Percentiles rank a stretch among this genome's conserved stretches.
Conservation (phyloP, 2,329 filamentous ascomycete species). For the Emericellopsis cladophorae region DNA sequence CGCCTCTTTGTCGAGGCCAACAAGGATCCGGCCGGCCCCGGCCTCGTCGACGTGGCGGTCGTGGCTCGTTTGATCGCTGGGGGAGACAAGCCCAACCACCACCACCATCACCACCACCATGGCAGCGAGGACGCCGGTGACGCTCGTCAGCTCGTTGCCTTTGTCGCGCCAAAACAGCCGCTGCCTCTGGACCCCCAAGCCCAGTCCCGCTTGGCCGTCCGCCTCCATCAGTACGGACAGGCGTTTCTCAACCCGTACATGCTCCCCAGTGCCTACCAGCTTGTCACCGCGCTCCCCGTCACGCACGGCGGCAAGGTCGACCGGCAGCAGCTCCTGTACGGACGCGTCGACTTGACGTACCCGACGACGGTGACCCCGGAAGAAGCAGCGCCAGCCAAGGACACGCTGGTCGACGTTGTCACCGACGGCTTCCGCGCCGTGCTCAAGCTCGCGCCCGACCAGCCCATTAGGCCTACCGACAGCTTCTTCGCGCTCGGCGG, state of each 20-base stretch:
- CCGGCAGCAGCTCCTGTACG: background rate
- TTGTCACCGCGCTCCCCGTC: background rate
- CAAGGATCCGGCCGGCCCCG: background rate
- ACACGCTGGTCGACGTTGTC: background rate
- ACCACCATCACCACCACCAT: no score
- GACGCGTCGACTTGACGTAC: background rate
- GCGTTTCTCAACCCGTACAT: background rate
- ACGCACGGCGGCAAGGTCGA: constrained; percentile 1
- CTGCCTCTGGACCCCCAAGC: background rate
- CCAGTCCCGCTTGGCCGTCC: background rate
- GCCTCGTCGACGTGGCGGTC: constrained; percentile 1
- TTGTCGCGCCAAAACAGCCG: background rate
- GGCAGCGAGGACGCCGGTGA: background rate
- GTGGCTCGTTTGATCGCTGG: no score
- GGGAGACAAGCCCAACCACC: no score
- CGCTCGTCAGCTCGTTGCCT: background rate
- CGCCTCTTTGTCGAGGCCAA: constrained; percentile 1
- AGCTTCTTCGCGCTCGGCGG: constrained; percentile 8
- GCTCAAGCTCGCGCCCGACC: background rate
- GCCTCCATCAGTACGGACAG: background rate
- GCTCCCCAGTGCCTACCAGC: background rate
- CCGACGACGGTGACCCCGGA: no score
- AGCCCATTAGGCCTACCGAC: constrained; percentile 1
- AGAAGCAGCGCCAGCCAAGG: no score
- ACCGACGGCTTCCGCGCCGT: background rate